Conservation (phyloP, 371 early-diverging fungal species). For the Circinella minor region DNA sequence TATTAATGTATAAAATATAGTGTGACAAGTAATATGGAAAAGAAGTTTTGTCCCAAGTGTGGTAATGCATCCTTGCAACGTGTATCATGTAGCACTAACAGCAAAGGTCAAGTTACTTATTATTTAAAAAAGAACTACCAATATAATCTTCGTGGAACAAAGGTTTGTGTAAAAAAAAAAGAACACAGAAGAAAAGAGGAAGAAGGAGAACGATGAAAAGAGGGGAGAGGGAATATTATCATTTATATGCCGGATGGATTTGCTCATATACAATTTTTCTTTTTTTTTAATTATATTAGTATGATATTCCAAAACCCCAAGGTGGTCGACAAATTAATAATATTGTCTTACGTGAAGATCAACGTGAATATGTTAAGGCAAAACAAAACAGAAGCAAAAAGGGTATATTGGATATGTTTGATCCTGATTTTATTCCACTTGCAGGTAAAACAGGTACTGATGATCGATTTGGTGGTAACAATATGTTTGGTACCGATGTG, state of each 20-base stretch:
- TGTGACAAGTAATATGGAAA: slow-evolving; percentile 84
- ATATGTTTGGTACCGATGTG: slow-evolving; percentile 71
- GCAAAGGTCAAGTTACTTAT: slow-evolving; percentile 77
- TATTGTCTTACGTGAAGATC: slow-evolving; percentile 91
- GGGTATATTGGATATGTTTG: slow-evolving; percentile 68
- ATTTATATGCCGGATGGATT: neutral
- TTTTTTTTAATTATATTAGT: slow-evolving; percentile 38
- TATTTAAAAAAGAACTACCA: slow-evolving; percentile 91
- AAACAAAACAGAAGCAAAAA: slow-evolving; percentile 60
- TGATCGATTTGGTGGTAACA: slow-evolving; percentile 40
- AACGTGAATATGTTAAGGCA: slow-evolving; percentile 79
- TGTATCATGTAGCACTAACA: slow-evolving; percentile 81
- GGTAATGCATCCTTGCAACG: slow-evolving; percentile 90
- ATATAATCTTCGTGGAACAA: slow-evolving; percentile 89
- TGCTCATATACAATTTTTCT: neutral
- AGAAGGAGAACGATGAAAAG: no score
- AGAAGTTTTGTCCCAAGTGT: slow-evolving; percentile 93
- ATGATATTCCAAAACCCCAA: slow-evolving; percentile 83
- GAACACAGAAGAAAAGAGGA: neutral
- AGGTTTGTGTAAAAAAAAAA: slow-evolving; percentile 41
- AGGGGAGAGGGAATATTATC: no score
- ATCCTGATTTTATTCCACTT: slow-evolving; percentile 78
- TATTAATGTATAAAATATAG: slow-evolving; percentile 24
- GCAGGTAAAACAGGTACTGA: slow-evolving; percentile 60
- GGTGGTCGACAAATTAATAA: slow-evolving; percentile 81